Evolutionary conservation across 345 rosid species (phyloP), one percentile per base, ranked within the genome.

Genomic region (Kandelia obovata): DNA sequence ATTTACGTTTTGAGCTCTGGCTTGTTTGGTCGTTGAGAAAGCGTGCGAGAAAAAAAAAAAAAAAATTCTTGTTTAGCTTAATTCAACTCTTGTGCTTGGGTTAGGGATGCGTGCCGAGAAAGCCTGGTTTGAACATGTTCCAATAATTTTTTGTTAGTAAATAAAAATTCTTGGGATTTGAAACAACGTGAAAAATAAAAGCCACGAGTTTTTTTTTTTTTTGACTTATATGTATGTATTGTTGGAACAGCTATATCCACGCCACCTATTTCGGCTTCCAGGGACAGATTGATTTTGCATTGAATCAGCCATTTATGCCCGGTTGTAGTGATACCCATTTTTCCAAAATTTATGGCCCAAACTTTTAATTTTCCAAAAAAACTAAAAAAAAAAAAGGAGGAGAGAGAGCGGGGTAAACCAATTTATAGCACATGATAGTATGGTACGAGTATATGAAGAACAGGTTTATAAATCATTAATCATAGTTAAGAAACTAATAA

Each of bases 21-120:
- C 51, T 51, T 49, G 58, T 58, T 23, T 72, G 65, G 35, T 34
- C 58, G 53, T 26, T 7, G 0, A 52, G 52, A 71, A 58, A 72
- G 26, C 6, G 47, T 3, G 60, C 37, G 34, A 56, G 26, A 19
- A 52, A 16, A 26, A 7, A 16, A 17, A 32, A 43, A 52, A 16
- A 35, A 4, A 16, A 9, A 32, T 6, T 21, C 0, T 53, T 53
- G 26, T 55, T 35, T 56, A 49, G 67, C 4, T 64, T 6, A 43
- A 43, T 43, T 43, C 53, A 39, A 23, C 1, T 23, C 3, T 26
- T 26, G 25, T 5, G 30, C 13, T 30, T 51, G 19, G 9, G n/a
- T 52, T 28, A 11, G 32, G 9, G 19, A 56, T 23, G 4, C 16
- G 10, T 56, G 11, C 16, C 25, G 30, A 8, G 30, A 23, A 25